Base-by-base conservation (phyloP, 140 eudicot species). In the Ambrosia hybrid region DNA sequence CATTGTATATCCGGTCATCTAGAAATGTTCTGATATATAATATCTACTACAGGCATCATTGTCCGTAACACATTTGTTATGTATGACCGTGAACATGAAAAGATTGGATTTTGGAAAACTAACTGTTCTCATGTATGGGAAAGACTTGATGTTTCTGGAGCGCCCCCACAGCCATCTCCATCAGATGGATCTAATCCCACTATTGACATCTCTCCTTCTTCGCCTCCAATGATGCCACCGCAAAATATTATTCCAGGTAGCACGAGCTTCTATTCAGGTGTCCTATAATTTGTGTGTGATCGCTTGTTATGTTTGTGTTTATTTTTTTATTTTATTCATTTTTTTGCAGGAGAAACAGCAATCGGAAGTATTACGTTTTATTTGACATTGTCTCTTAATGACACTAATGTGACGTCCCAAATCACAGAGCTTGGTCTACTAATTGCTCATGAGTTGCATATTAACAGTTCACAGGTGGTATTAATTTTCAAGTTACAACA, bases 91-190 rank as follows among this genome's bases (percentile, higher is more conserved):
- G 92, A 86, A 77, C 88, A 91, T 79, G 87, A 84, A 38, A 86
- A 83, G 74, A 80, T 95, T 72, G 99, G 99, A 12, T 95, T 95
- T 73, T 95, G 96, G 99, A 95, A 95, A 86, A 95, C 97, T 4
- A 95, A 91, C 70, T 95, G 99, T 65, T 91, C 99, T 15, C 92
- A 88, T 38, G 73, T 95, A 80, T 95, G 97, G 97, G 87, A 82
- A 68, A 85, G 81, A 65, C 92, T 95, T 74, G 81, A 86, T 60
- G 68, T 73, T 57, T 49, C 95, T 43, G 79, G 57, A 74, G 78
- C 26, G n/a, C 64, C 77, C 34, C 45, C 62, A 14, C 62, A 68
- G 6, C 72, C 95, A 73, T 56, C 91, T 37, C 77, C 84, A 39
- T 52, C 73, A 62, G 55, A 75, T 65, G 73, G 75, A 45, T 75